Evolutionary conservation across 2,329 filamentous ascomycete genomes (phyloP), one percentile per base, ranked within the genome.

Genomic region (Ramularia endophylla): DNA sequence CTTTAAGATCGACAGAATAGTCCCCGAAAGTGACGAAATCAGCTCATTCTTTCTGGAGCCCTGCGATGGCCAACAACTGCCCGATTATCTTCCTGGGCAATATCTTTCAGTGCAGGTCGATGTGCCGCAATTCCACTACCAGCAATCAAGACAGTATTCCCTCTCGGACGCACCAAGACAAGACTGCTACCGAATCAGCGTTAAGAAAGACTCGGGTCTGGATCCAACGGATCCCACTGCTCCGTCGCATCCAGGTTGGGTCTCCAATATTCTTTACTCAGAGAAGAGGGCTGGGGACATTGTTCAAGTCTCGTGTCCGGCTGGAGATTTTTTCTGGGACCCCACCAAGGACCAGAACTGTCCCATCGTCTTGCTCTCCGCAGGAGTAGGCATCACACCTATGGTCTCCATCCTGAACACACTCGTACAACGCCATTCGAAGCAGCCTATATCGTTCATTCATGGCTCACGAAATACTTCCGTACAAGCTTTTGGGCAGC

Each of bases 111-210:
- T 87, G 34, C 73, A 74, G 36, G 61, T 81, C 6, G 67, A 72
- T 36, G 72, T 84, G 0, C 74, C 77, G 1, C 66, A 69, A 35
- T 70, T 83, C 16, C 74, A 75, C n/a, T 71, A 78, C 57, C 64
- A 71, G 50, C 84, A 88, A 62, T 72, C 78, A 13, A 71, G 83
- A 22, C 84, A 87, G 62, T 88, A 87, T 65, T 85, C 81, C 18
- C 71, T 88, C 46, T 83, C 77, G 54, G 81, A 86, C 49, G 71
- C 75, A 36, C 81, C 80, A 2, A 68, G 68, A 2, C 65, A 72
- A 7, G 70, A 77, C 36, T 74, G 79, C 62, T 84, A 85, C 63
- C 77, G 84, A 20, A 81, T 87, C 63, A 83, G 75, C 36, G 73
- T 88, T 42, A 86, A 86, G 71, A 75, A 72, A 44, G 81, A 87